A percentile compares a stretch with the other conserved stretches of the same genome.
phyloP scores from a whole-genome alignment of 1,284 basidiomycete species.

The Bjerkandera adusta region DNA sequence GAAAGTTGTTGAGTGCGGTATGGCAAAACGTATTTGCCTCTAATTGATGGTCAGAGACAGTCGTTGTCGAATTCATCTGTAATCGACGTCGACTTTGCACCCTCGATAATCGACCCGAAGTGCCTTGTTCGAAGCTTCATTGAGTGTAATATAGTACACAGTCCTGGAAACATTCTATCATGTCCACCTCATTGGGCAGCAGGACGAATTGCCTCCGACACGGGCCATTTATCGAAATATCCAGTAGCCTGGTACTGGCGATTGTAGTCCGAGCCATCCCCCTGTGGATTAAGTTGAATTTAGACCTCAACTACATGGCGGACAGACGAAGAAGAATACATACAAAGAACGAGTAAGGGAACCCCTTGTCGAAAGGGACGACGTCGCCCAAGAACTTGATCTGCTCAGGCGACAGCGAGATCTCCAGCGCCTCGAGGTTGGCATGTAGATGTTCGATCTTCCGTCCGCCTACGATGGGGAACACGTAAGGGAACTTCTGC shows the following conservation, averaged over 20 bases:
- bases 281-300: constrained; percentile 9
- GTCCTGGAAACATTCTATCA: no score
- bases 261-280: constrained; percentile 16
- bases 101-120: no score
- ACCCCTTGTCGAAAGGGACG: constrained; percentile 20
- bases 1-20: no score
- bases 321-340: constrained; percentile 1
- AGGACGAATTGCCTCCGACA: constrained; percentile 11
- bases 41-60: no score
- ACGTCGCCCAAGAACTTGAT: constrained; percentile 21
- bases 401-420: constrained; percentile 21
- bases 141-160: no score
- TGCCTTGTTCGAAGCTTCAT: no score
- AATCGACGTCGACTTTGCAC: no score
- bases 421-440: constrained; percentile 25
- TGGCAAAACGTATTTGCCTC: no score
- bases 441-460: constrained; percentile 24
- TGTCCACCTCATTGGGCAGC: no score
- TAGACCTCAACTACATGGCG: background rate
- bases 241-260: constrained; percentile 10
- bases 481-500: constrained; percentile 24
- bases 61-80: no score
- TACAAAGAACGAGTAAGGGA: constrained; percentile 21
- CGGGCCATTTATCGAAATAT: constrained; percentile 19
- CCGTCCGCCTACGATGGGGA: constrained; percentile 26